Base-by-base conservation (phyloP, 257 asterid genomes). In the Jasminum sambac region DNA sequence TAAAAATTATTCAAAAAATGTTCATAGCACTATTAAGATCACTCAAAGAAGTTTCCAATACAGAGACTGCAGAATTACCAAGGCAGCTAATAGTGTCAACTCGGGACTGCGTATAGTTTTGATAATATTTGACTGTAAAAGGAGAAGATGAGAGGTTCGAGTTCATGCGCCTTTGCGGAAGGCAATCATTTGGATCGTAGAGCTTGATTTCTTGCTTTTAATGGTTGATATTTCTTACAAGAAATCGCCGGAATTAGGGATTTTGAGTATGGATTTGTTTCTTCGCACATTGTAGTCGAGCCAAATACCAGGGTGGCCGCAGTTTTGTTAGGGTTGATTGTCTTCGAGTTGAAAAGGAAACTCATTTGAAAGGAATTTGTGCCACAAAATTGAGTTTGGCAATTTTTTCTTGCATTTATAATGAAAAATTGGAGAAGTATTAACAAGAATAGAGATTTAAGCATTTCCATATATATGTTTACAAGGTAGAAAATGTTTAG, bases 231-330 rank as follows among this genome's bases (percentile, higher is more conserved):
- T 55, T 25, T 12, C 64, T 46, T n/a, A 78, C 82, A 4, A 24
- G 16, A 62, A 73, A 11, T 78, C 80, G 11, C 88, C 85, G n/a
- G 46, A 64, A 52, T 23, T 50, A 26, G 80, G 78, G 62, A 80
- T 72, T 19, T 70, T 70, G 62, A 83, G 63, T 10, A 64, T 16
- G 39, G 77, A 40, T 11, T n/a, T 74, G 57, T 21, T 21, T 13
- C 73, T 63, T 23, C 66, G 40, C 25, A 44, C 67, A 40, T 25
- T 68, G 68, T 83, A 83, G 36, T 7, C 77, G 14, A 89, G 57
- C 68, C 67, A 63, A 60, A 91, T 85, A 58, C 88, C 92, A 0
- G 94, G 88, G 50, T 76, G 84, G 36, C 94, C 84, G 42, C 95
- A 89, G 77, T 68, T 60, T 57, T 61, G 36, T 30, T 30, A 71